Base-by-base conservation (phyloP, 2,329 filamentous ascomycete species). In the Fusarium devonianum region DNA sequence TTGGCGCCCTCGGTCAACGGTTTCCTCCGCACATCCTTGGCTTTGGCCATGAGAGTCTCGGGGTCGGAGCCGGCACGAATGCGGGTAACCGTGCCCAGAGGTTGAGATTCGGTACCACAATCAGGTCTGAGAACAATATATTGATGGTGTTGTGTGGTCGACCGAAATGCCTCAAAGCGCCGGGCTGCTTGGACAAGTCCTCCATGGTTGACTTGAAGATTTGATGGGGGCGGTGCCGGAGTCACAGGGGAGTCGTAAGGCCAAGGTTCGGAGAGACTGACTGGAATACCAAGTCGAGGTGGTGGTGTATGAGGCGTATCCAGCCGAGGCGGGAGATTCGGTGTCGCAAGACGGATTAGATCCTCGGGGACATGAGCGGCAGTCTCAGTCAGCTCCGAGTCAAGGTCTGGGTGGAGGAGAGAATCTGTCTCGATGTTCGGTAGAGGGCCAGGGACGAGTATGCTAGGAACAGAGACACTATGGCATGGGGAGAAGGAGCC, bases 261-360 rank as follows among this genome's bases (percentile, higher is more conserved):
- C 30, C 37, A 47, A 19, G 36, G 29, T 16, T 60, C 52, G 14
- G 52, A 19, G 19, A 56, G 23, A 25, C 28, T 42, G 26, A 47
- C 25, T 4, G 58, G 58, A 7, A 52, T 19, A 28, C 40, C 50
- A 7, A 53, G 39, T 7, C 28, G 52, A 21, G 38, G 40, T 18
- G 52, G 48, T 4, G 60, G 59, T 12, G 63, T 60, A 18, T 53
- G 58, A 35, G 63, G 61, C 3, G 58, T 66, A 32, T 63, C 57
- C 22, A 66, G 45, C 19, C 61, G 61, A 23, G 60, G 49, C 32
- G 63, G 63, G 25, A 66, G 38, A 11, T 58, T 56, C 19, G 63
- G 63, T 13, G 61, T 66, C 21, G 63, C 49, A 4, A 66, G 57
- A 22, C 63, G 63, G 38, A 66, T 61, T 18, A 66, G 35, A 18